These are phyloP conservation scores for Coemansia sp. DNA, from an alignment of 192 early-diverging fungal genomes.

Conservation along the genomic window DNA sequence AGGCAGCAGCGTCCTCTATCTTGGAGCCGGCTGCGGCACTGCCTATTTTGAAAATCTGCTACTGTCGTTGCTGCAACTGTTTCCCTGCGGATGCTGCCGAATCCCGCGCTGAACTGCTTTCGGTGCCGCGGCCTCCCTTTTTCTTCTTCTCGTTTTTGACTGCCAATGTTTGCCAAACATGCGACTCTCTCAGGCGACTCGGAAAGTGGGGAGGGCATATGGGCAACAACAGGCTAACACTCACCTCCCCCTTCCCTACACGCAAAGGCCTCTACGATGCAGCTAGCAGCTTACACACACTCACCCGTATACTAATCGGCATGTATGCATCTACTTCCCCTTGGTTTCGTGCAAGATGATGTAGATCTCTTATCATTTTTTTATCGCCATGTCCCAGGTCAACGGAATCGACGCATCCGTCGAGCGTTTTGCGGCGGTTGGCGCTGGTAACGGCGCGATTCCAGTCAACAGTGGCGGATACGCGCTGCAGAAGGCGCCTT, in stretches of 20 bases:
- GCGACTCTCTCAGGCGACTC: not conserved
- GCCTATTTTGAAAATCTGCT: not conserved
- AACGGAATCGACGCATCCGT: conserved; percentile 17
- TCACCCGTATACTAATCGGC: not conserved
- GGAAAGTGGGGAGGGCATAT: not conserved
- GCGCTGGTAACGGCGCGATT: conserved; percentile 13
- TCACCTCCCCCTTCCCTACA: not conserved
- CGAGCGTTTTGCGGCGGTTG: conserved; percentile 10
- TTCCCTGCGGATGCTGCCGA: not conserved
- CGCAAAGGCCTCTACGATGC: not conserved
- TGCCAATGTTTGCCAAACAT: conserved; percentile 8
- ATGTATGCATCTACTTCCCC: not conserved
- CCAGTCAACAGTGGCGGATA: conserved; percentile 8
- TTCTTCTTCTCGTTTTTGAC: not conserved
- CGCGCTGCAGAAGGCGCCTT: conserved; percentile 26
- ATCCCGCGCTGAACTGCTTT: not conserved
- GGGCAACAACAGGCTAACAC: not conserved
- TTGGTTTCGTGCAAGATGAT: not conserved
- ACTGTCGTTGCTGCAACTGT: not conserved
- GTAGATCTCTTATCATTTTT: not conserved
- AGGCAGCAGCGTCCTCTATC: not conserved
- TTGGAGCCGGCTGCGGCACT: not conserved
- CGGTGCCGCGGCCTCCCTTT: conserved; percentile 3
- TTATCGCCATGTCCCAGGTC: conserved; percentile 28
- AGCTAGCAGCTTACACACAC: not conserved